These are phyloP conservation scores for Aspergillus oerlinghausenensis DNA, from an alignment of 2,329 filamentous ascomycete genomes.

Conservation along the genomic window DNA sequence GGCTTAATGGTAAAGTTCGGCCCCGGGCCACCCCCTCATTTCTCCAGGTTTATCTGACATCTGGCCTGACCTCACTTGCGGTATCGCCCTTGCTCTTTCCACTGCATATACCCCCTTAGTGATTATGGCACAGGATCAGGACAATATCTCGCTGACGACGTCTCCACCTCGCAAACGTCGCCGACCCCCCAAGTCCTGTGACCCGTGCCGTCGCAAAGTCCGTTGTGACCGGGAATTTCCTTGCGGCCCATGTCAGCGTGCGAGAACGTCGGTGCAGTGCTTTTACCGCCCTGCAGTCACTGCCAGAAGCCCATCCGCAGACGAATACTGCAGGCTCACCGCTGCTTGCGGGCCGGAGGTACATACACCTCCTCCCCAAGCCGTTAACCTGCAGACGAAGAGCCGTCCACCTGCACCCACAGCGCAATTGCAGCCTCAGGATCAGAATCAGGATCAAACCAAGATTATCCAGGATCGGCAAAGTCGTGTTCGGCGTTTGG, in stretches of 20 bases:
- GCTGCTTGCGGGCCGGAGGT: neutral
- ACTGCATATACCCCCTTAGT: neutral
- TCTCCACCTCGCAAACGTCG: conserved; percentile 21
- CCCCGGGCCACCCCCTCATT: neutral
- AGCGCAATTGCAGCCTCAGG: neutral
- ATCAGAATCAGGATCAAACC: neutral
- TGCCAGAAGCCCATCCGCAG: neutral
- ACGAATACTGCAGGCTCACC: neutral
- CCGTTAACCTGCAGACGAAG: neutral
- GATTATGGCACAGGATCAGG: neutral
- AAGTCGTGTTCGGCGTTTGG: neutral
- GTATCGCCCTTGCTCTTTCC: neutral
- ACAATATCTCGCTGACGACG: neutral
- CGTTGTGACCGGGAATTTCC: conserved; percentile 25
- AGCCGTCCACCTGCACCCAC: neutral
- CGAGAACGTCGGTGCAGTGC: conserved; percentile 18
- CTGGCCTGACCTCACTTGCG: neutral
- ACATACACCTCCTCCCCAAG: neutral
- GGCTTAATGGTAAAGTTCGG: neutral
- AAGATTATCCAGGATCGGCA: neutral
- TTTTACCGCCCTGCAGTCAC: conserved; percentile 13
- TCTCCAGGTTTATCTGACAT: neutral
- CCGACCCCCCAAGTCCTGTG: conserved; percentile 24
- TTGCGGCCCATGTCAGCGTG: conserved; percentile 23
- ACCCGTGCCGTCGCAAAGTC: conserved; percentile 28